Evolutionary conservation across 257 asterid genomes (phyloP), one percentile per base, ranked within the genome.

Genomic region (Solanum pennellii): DNA sequence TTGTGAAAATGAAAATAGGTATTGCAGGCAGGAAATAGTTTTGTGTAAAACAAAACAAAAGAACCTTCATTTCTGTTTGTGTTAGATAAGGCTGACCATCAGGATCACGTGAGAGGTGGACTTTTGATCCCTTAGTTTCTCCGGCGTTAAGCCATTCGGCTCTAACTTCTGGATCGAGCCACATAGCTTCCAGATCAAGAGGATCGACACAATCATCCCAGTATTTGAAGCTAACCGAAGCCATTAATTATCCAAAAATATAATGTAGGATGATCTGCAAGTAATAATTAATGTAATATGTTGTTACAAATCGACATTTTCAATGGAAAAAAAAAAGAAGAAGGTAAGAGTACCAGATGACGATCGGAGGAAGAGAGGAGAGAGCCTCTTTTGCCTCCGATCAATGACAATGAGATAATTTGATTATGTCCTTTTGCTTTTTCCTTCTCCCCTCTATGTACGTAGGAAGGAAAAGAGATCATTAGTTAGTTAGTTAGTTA

Each of bases 181-280:
- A 97, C 97, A 97, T 93, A 52, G 95, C 94, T 59, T 95, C 98
- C 92, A 97, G 85, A 89, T 97, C 99, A 76, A 88, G 92, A 21
- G 93, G 92, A 83, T 97, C 97, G 88, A 93, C 96, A 52, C 99
- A 97, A 85, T 97, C 99, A 91, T 97, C 89, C 99, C 99, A 97
- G 92, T 92, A 97, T 89, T 88, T 95, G 93, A 94, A 97, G 92
- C 96, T 94, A 88, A 92, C 91, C 5, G 91, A 60, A 39, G 93
- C 91, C 98, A 94, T 69, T 29, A 69, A 42, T 12, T 76, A 76
- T 42, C 56, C 83, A 41, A 23, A 33, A 37, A 37, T 37, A 37
- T 37, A 75, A 60, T 60, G 5, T 39, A 39, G 83, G 83, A 74
- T 25, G 49, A 74, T 25, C 85, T 80, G 85, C 68, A 80, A 5